Evolutionary conservation across 441 rosid species (phyloP).

Genomic region (Dalechampia spathulata): DNA sequence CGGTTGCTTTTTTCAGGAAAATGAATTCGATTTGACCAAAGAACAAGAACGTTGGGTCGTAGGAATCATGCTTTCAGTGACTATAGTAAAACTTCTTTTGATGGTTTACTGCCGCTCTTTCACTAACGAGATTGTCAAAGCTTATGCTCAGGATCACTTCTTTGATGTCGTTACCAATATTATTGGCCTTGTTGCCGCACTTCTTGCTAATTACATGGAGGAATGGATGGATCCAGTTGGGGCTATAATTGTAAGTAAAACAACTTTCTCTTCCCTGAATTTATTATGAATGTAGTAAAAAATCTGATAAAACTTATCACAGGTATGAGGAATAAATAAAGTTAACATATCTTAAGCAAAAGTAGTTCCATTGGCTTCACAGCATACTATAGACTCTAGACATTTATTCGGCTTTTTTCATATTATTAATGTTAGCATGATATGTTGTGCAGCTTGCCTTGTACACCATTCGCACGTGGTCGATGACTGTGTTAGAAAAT

Average conservation of each 20-base stretch:
- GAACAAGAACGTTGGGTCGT: conserved; percentile 83
- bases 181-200: conserved; percentile 81
- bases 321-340: too few species aligned
- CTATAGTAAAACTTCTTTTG: conserved; percentile 64
- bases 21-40: conserved; percentile 48
- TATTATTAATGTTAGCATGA: too few species aligned
- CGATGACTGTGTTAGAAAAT: conserved; percentile 84
- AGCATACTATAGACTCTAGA: too few species aligned
- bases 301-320: too few species aligned
- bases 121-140: conserved; percentile 80
- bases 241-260: conserved; percentile 74
- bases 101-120: conserved; percentile 73
- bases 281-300: too few species aligned
- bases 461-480: conserved; percentile 94
- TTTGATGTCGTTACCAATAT: conserved; percentile 86
- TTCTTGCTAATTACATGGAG: conserved; percentile 74
- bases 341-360: too few species aligned
- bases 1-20: conserved; percentile 37
- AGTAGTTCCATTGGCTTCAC: too few species aligned
- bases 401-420: too few species aligned
- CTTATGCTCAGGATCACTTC: conserved; percentile 95
- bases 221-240: conserved; percentile 93
- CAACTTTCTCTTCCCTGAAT: neutral
- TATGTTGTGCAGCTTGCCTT: conserved; percentile 54
- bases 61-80: conserved; percentile 90